Evolutionary conservation across 495 filamentous ascomycete genomes (phyloP), one percentile per base, ranked within the genome.

Genomic region (Penicillium paradoxum): DNA sequence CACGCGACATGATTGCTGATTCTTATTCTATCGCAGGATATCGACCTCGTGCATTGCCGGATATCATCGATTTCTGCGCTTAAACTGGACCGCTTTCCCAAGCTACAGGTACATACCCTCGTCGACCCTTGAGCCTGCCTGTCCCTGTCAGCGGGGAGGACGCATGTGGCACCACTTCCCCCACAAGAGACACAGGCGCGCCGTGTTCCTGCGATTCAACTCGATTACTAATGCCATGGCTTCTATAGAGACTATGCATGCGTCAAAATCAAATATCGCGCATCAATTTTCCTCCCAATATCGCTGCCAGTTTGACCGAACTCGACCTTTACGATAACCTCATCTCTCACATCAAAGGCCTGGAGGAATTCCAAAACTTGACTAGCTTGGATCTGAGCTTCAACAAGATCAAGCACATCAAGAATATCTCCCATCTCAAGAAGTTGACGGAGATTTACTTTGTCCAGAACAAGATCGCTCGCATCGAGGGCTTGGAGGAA

Each of bases 331-430:
- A 99, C 77, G 93, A 99, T 68, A 99, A 99, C 65, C 77, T 91
- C n/a, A 91, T 98, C 60, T 80, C 83, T 3, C 91, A 95, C 64
- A 80, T 97, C 63, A 82, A 85, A 57, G 89, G 89, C 30, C 79
- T 99, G 25, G 90, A 95, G 24, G 78, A 83, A 40, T 81, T 97
- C 32, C 75, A 72, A 8, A 75, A 88, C 29, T 77, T 99, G 17
- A 89, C 78, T 13, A 87, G 75, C 49, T 80, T 99, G 43, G 93
- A 99, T 65, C 75, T 99, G 33, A 92, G 88, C 62, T 99, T 96
- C 82, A 99, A 99, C 72, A 97, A 96, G 75, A 92, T 99, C 73
- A 97, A 96, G 68, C 91, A 97, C 66, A 95, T 99, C 78, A 95
- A 95, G 73, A 82, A 90, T 62, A 71, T 97, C 60, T 76, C 81